phyloP scores from a whole-genome alignment of 768 basidiomycete genomes.

The Termitomyces sp. region DNA sequence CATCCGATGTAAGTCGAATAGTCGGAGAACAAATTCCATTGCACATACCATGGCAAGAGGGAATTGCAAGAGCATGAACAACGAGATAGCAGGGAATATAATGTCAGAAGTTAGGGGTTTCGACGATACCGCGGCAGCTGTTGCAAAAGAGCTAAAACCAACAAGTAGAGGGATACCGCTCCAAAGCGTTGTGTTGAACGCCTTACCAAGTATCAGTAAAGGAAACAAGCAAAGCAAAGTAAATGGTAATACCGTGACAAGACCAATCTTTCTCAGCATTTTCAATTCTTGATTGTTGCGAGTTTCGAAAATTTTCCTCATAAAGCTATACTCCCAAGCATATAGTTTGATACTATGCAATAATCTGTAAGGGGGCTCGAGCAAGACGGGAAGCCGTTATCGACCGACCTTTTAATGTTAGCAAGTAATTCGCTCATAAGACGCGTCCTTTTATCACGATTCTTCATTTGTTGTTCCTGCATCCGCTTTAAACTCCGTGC shows the following conservation, averaged over 20 bases:
- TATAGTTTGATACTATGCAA: slow-evolving; percentile 76
- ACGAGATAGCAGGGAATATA: slow-evolving; percentile 93
- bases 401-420: slow-evolving; percentile 74
- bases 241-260: slow-evolving; percentile 47
- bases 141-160: slow-evolving; percentile 78
- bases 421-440: slow-evolving; percentile 92
- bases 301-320: slow-evolving; percentile 69
- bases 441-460: slow-evolving; percentile 75
- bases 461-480: slow-evolving; percentile 92
- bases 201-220: slow-evolving; percentile 22
- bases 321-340: slow-evolving; percentile 92
- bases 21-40: neutral
- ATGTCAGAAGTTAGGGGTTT: slow-evolving; percentile 80
- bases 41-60: slow-evolving; percentile 71
- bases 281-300: slow-evolving; percentile 79
- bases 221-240: neutral
- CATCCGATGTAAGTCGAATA: neutral
- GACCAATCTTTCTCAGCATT: slow-evolving; percentile 79
- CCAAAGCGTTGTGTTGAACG: slow-evolving; percentile 61
- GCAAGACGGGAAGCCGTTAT: neutral
- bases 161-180: slow-evolving; percentile 67
- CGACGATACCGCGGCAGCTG: slow-evolving; percentile 54
- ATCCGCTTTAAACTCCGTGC: slow-evolving; percentile 66
- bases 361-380: neutral
- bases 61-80: slow-evolving; percentile 85